Evolutionary conservation across 495 filamentous ascomycete species (phyloP), one percentile per base, ranked within the genome.

Genomic region (Aspergillus sparsus): DNA sequence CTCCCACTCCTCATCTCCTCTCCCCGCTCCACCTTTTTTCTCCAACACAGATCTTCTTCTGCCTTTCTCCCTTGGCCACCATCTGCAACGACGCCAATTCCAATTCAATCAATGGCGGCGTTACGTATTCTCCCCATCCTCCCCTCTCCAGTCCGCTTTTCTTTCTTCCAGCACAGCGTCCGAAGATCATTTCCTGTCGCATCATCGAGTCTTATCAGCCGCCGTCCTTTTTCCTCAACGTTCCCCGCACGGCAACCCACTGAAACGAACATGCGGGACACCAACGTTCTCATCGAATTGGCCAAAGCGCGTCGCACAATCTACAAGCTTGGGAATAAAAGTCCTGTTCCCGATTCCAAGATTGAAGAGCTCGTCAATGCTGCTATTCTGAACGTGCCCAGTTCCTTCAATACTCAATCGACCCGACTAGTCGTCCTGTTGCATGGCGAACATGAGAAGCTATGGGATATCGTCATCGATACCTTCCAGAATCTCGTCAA

Each of bases 181-280:
- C 55, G 55, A 50, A 33, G 7, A 13, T 51, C 47, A 16, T 41
- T 33, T 11, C 49, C 31, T 31, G 41, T n/a, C 31, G 31, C 42
- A 47, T 18, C 27, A n/a, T n/a, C 39, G 21, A 3, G 21, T n/a
- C 8, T 15, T 37, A 9, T 11, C 15, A 39, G 34, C 33, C 84
- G 12, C 15, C 47, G 34, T 27, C 84, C 87, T 74, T 87, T 37
- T 85, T 88, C 53, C 82, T 77, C 87, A 83, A 88, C 60, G 79
- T 74, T 80, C 82, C 88, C 32, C 68, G 42, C 49, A 32, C 58
- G 49, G 13, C 46, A 41, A 39, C 4, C 44, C 10, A n/a, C 59
- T 32, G 44, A 59, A 47, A 41, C 58, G 58, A 55, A 64, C 55
- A 67, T 64, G 55, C 67, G 71, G 49, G 53, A 68, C 33, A 69